Base-by-base conservation (phyloP, 2,329 filamentous ascomycete species). In the Taxawa tesnikishii region DNA sequence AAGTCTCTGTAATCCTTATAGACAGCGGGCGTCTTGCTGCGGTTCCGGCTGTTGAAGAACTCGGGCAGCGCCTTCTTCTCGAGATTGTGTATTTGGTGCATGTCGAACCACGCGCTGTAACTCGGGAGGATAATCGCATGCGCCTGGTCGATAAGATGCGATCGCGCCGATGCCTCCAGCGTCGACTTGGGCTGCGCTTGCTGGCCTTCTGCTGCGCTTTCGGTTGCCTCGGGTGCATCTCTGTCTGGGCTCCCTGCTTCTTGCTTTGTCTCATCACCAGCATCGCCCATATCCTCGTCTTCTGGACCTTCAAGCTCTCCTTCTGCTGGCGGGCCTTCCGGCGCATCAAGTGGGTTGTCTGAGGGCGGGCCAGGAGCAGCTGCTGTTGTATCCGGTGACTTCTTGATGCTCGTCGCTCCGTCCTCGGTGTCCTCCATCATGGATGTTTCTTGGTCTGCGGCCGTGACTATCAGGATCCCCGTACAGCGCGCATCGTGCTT, bases 1-100 rank as follows among this genome's bases (percentile, higher is more conserved):
- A 98, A 98, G 53, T 98, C 90, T 46, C 90, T 79, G 59, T 98
- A 98, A 54, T 98, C 90, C 60, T 96, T 96, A 67, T 98, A 98
- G 14, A 96, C 83, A 29, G 85, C 79, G 1, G 85, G 81, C 0
- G 90, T 98, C 64, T 98, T 98, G 75, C 90, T 96, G 49, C 90
- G 80, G 60, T 98, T 98, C 38, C 90, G 76, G 56, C 77, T 88
- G 64, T 98, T 98, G 73, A 98, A 98, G 62, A 96, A 98, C 56
- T 98, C 90, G 13, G 88, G 85, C 44, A 98, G 70, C 6, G 85
- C 85, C 59, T 94, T 98, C 53, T 80, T 82, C 64, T 98, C 90
- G 47, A 94, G 81, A 38, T 75, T 74, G 58, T 94, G 83, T 50
- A 98, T 80, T 30, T 73, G 70, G 55, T 87, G 83, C 88, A 98